Conservation (phyloP, 1,139 yeast genomes). For the Pichia sp. region DNA sequence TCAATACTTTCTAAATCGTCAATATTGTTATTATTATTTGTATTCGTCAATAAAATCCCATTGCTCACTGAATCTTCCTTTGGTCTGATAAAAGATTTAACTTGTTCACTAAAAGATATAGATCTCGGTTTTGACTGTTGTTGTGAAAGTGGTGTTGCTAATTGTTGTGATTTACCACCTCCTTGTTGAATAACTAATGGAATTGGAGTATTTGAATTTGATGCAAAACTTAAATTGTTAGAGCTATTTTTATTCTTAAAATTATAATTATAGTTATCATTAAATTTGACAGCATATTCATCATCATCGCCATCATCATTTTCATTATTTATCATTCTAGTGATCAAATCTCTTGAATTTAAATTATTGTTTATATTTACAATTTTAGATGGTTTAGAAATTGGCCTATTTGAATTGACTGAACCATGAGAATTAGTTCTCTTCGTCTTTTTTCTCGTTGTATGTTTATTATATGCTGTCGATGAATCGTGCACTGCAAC, state of each 20-base stretch:
- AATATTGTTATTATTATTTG: background rate
- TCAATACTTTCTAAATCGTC: conserved; percentile 9
- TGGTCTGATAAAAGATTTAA: conserved; percentile 29
- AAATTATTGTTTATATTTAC: conserved; percentile 8
- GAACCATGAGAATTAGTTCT: conserved; percentile 11
- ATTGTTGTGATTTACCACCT: background rate
- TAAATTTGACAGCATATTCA: conserved; percentile 17
- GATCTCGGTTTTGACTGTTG: conserved; percentile 13
- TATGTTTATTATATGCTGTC: background rate
- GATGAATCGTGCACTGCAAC: background rate
- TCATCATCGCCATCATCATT: conserved; percentile 29
- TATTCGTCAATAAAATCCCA: conserved; percentile 21
- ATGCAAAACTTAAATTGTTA: conserved; percentile 11
- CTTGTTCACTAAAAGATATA: conserved; percentile 34
- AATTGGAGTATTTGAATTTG: conserved; percentile 17
- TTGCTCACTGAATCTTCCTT: conserved; percentile 24
- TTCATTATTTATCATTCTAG: conserved; percentile 29
- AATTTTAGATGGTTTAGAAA: conserved; percentile 5
- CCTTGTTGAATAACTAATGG: conserved; percentile 5
- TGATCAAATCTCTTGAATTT: conserved; percentile 29
- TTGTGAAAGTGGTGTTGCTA: background rate
- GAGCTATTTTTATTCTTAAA: background rate
- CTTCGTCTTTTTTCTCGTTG: background rate
- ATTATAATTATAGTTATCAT: conserved; percentile 10
- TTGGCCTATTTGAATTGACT: background rate